Conservation (phyloP, 148 eudicot species). For the Dianthus caryophyllus region DNA sequence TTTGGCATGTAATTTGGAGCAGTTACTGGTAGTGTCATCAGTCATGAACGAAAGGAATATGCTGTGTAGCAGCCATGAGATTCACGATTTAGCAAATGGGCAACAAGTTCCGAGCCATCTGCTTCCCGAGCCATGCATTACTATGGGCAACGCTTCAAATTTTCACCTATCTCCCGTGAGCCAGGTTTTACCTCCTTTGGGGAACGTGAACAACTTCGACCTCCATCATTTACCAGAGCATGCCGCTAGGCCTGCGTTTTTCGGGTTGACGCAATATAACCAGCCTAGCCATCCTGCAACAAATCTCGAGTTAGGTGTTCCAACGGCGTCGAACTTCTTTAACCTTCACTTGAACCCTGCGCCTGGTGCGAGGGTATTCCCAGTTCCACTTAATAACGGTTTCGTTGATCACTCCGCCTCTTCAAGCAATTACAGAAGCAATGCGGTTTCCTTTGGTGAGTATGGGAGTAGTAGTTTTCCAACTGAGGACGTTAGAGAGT, state of each 20-base stretch:
- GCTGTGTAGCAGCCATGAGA: slow-evolving; percentile 42
- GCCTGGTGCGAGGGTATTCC: slow-evolving; percentile 48
- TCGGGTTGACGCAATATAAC: slow-evolving; percentile 49
- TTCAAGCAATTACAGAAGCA: slow-evolving; percentile 42
- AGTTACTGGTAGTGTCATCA: slow-evolving; percentile 12
- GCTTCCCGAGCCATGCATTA: slow-evolving; percentile 57
- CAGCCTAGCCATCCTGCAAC: slow-evolving; percentile 53
- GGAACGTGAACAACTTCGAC: slow-evolving; percentile 39
- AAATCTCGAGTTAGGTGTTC: slow-evolving; percentile 46
- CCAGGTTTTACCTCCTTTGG: slow-evolving; percentile 45
- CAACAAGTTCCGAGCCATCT: slow-evolving; percentile 50
- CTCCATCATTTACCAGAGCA: slow-evolving; percentile 41
- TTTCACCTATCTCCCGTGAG: slow-evolving; percentile 45
- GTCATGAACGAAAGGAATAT: slow-evolving; percentile 73
- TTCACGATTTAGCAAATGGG: slow-evolving; percentile 49
- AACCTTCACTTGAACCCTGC: slow-evolving; percentile 50
- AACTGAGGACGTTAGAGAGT: slow-evolving; percentile 47
- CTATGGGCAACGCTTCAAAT: slow-evolving; percentile 40
- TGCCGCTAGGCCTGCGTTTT: slow-evolving; percentile 43
- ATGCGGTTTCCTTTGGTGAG: slow-evolving; percentile 41
- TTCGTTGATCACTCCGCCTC: slow-evolving; percentile 49
- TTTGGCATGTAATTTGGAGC: not conserved
- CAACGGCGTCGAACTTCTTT: slow-evolving; percentile 36
- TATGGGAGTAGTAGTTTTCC: slow-evolving; percentile 42
- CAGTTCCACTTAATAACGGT: slow-evolving; percentile 51